These are phyloP conservation scores for Leccinum aurantiacum DNA, from an alignment of 768 basidiomycete species.

Conservation along the genomic window DNA sequence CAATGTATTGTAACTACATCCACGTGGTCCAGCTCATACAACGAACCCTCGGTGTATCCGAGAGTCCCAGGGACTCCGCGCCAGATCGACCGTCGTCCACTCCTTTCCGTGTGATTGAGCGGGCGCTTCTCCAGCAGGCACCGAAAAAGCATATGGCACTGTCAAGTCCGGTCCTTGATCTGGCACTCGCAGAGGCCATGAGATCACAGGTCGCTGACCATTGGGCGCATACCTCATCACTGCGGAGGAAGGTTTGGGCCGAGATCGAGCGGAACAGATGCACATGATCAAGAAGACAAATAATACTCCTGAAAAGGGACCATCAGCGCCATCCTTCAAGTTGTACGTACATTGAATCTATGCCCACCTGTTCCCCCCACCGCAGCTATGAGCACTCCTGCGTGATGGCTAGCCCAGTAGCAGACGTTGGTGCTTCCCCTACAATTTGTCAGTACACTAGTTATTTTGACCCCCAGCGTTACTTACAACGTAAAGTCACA, in stretches of 20 bases:
- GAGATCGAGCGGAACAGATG: background rate
- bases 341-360: background rate
- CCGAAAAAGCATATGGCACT: slow-evolving; percentile 7
- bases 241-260: background rate
- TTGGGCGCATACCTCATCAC: slow-evolving; percentile 2
- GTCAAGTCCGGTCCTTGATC: background rate
- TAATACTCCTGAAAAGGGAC: slow-evolving; percentile 4
- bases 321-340: background rate
- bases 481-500: slow-evolving; percentile 12
- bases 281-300: slow-evolving; percentile 1
- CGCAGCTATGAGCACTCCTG: background rate
- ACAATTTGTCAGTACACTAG: background rate
- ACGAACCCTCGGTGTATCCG: background rate
- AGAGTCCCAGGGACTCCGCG: background rate
- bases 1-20: background rate
- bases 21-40: background rate
- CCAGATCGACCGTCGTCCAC: slow-evolving; percentile 8
- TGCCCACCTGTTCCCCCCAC: slow-evolving; percentile 7
- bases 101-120: background rate
- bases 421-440: slow-evolving; percentile 12
- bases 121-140: background rate
- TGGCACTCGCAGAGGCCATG: background rate
- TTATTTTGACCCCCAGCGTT: background rate
- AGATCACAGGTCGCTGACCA: background rate
- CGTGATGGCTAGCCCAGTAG: slow-evolving; percentile 3